Conservation (phyloP, 2,329 filamentous ascomycete genomes). For the Aspergillus pseudotamarii region DNA sequence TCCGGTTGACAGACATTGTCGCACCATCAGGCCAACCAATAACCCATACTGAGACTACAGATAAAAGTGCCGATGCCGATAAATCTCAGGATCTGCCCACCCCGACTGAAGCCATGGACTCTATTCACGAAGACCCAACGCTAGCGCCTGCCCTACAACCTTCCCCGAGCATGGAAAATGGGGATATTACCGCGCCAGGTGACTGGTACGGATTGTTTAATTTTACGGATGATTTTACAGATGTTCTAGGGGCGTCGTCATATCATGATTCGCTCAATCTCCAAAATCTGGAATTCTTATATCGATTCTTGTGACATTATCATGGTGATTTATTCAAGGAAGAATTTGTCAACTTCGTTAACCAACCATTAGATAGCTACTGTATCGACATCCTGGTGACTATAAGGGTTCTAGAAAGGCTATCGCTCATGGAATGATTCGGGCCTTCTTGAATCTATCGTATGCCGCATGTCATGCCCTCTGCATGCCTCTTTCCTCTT, state of each 20-base stretch:
- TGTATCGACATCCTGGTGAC: background rate
- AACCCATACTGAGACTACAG: background rate
- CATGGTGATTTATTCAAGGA: background rate
- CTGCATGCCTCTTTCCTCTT: slow-evolving; percentile 1
- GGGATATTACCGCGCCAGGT: slow-evolving; percentile 13
- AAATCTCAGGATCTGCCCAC: background rate
- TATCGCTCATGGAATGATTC: slow-evolving; percentile 3
- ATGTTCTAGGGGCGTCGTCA: slow-evolving; percentile 29
- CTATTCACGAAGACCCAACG: slow-evolving; percentile 8
- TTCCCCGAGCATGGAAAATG: slow-evolving; percentile 17
- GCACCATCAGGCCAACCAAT: background rate
- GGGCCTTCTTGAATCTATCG: slow-evolving; percentile 1
- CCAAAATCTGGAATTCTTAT: slow-evolving; percentile 36
- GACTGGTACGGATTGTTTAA: slow-evolving; percentile 37
- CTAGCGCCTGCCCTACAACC: slow-evolving; percentile 5
- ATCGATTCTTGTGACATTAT: slow-evolving; percentile 30
- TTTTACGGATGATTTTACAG: slow-evolving; percentile 32
- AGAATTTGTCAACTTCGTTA: background rate
- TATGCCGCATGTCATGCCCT: background rate
- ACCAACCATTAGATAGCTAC: too few relatives aligned
- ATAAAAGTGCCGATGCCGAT: background rate
- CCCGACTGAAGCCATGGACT: slow-evolving; percentile 4
- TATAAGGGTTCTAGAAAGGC: background rate
- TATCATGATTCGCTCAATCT: slow-evolving; percentile 35
- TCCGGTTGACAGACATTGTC: slow-evolving; percentile 30